phyloP scores from a whole-genome alignment of 305 asterid species.

The Fraxinus sp. region DNA sequence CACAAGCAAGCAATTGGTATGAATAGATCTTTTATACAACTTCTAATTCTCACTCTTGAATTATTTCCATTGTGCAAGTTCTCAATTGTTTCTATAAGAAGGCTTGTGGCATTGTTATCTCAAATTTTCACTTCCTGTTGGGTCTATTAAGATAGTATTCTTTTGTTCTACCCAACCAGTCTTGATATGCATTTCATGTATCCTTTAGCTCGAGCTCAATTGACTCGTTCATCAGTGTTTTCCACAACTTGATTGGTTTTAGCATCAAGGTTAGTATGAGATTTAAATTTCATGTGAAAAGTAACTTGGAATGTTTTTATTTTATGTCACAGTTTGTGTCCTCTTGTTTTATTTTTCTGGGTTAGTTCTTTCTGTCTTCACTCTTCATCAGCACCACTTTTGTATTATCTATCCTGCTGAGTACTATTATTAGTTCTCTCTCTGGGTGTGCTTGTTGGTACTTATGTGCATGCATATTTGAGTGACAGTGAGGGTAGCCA shows the following conservation, averaged over 20 bases:
- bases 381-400: not conserved
- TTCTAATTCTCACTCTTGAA: not conserved
- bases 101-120: not conserved
- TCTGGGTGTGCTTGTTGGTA: not conserved
- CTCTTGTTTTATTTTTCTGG: not conserved
- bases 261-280: not conserved
- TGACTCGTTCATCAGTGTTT: not conserved
- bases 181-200: not conserved
- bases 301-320: not conserved
- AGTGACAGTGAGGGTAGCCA: not conserved
- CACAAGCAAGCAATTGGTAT: not conserved
- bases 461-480: not conserved
- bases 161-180: not conserved
- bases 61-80: not conserved
- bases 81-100: not conserved
- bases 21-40: not conserved
- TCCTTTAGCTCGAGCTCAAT: not conserved
- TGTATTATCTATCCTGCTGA: not conserved
- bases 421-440: not conserved
- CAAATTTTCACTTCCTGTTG: not conserved
- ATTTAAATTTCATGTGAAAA: not conserved
- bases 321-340: not conserved
- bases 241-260: not conserved
- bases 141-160: not conserved
- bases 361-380: not conserved